Base-by-base conservation (phyloP, 176 grass and related monocot genomes). In the Guadua angustifolia region DNA sequence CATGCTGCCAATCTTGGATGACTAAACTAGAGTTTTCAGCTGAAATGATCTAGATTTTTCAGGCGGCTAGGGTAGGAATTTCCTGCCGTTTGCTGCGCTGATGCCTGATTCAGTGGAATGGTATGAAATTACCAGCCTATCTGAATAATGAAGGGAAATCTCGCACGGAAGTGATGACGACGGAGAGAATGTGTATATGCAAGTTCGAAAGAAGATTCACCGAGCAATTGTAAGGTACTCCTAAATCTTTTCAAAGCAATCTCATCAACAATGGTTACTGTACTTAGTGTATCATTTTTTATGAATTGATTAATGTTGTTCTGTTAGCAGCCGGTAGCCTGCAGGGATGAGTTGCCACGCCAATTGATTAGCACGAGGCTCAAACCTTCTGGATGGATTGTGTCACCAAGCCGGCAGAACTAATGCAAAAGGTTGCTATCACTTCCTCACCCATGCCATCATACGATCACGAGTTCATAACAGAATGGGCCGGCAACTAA, bases 311-410 rank as follows among this genome's bases (percentile, higher is more conserved):
- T 36, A 36, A 36, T 36, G 35, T 36, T 19, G 16, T 78, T 9
- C 60, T 33, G 40, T 11, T 18, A 32, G 75, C 58, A 32, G 42
- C 16, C 40, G 39, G 57, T 15, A 14, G 21, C 10, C 22, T 19
- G 13, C 55, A 63, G 42, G 39, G 75, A 46, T 63, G 63, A 63
- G 57, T 57, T 63, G 7, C 57, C 24, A 78, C 52, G 75, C 22
- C 10, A 46, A 29, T 26, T 47, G 21, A 4, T 22, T 11, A 58
- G 56, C 56, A 59, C 9, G 56, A 46, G 43, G 69, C 43, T 47
- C 43, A 87, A 87, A 47, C 69, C 78, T 74, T 81, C 77, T 81
- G 38, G 85, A 79, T 47, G 66, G 52, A 24, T 10, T 38, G 42
- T 49, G 38, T 47, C 73, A 57, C 43, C 61, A 66, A 11, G 36